A percentile compares a stretch with the other conserved stretches of the same genome.
These are phyloP conservation scores for Aciculosporium take DNA, from an alignment of 2,329 filamentous ascomycete species.

Conservation along the genomic window DNA sequence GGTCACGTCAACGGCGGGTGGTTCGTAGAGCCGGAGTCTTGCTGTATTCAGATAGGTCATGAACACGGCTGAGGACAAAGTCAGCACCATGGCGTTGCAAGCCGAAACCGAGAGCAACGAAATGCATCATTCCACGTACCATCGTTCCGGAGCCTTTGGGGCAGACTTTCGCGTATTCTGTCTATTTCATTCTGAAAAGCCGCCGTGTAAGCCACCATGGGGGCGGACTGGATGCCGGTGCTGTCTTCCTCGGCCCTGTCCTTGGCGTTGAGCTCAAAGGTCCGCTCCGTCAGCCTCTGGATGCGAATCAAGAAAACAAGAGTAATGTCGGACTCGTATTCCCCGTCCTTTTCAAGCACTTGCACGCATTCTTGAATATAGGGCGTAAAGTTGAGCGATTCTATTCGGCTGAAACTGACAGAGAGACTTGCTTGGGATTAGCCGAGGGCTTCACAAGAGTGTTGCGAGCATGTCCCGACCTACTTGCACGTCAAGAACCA, in stretches of 20 bases:
- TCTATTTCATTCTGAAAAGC: conserved; percentile 33
- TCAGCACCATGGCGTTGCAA: neutral
- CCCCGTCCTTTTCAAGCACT: conserved; percentile 27
- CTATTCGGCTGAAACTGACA: conserved; percentile 28
- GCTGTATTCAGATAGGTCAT: conserved; percentile 24
- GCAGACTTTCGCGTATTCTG: conserved; percentile 22
- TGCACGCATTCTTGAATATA: conserved; percentile 38
- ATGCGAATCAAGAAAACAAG: conserved; percentile 33
- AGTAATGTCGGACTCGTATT: conserved; percentile 32
- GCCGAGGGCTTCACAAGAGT: neutral
- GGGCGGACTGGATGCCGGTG: conserved; percentile 23
- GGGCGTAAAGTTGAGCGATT: conserved; percentile 34
- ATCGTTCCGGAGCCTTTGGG: conserved; percentile 21
- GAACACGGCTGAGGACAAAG: neutral
- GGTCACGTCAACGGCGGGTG: conserved; percentile 27
- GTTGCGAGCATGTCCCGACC: conserved; percentile 10
- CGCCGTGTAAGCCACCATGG: conserved; percentile 29
- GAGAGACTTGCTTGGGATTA: conserved; percentile 19
- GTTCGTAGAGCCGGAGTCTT: conserved; percentile 31
- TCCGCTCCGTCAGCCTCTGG: conserved; percentile 36
- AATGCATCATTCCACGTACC: conserved; percentile 16
- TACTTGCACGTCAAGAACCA: conserved; percentile 42
- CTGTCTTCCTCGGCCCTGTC: conserved; percentile 21
- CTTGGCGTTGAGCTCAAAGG: conserved; percentile 25
- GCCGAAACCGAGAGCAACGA: neutral